phyloP scores from a whole-genome alignment of 2,329 filamentous ascomycete genomes.

The Aspergillus hiratsukae region DNA sequence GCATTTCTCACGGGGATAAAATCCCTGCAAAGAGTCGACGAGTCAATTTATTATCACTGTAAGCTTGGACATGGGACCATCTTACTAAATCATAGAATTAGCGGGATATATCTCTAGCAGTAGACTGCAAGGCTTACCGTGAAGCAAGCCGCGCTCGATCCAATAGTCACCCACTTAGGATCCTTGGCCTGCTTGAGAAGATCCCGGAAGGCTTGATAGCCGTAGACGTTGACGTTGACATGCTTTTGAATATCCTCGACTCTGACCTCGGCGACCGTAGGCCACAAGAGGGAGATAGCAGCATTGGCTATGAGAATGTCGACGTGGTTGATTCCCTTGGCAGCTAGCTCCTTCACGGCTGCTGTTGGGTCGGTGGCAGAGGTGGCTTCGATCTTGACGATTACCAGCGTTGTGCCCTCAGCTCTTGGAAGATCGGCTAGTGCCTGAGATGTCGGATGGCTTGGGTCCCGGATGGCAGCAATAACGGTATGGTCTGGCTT shows the following conservation, averaged over 20 bases:
- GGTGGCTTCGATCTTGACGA: slow-evolving; percentile 42
- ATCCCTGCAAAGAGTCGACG: slow-evolving; percentile 1
- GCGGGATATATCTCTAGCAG: background rate
- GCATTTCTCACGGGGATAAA: slow-evolving; percentile 7
- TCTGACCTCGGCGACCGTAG: slow-evolving; percentile 12
- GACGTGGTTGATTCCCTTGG: slow-evolving; percentile 37
- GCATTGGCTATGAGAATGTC: slow-evolving; percentile 54
- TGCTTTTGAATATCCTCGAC: slow-evolving; percentile 22
- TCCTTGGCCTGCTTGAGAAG: slow-evolving; percentile 7
- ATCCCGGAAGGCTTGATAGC: slow-evolving; percentile 17
- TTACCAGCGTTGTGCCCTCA: slow-evolving; percentile 33
- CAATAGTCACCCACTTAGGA: slow-evolving; percentile 14
- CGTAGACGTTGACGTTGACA: slow-evolving; percentile 32
- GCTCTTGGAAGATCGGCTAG: slow-evolving; percentile 30
- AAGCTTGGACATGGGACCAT: background rate
- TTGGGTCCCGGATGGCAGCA: slow-evolving; percentile 3
- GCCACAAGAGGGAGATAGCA: slow-evolving; percentile 30
- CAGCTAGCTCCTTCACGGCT: slow-evolving; percentile 29
- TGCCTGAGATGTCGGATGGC: background rate
- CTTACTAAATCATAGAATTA: slow-evolving; percentile 1
- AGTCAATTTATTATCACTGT: no score
- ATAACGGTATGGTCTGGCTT: slow-evolving; percentile 7
- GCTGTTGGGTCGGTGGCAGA: slow-evolving; percentile 30
- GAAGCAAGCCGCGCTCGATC: slow-evolving; percentile 8
- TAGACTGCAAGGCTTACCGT: background rate